phyloP scores from a whole-genome alignment of 768 basidiomycete genomes.

The Ephemerocybe angulata region DNA sequence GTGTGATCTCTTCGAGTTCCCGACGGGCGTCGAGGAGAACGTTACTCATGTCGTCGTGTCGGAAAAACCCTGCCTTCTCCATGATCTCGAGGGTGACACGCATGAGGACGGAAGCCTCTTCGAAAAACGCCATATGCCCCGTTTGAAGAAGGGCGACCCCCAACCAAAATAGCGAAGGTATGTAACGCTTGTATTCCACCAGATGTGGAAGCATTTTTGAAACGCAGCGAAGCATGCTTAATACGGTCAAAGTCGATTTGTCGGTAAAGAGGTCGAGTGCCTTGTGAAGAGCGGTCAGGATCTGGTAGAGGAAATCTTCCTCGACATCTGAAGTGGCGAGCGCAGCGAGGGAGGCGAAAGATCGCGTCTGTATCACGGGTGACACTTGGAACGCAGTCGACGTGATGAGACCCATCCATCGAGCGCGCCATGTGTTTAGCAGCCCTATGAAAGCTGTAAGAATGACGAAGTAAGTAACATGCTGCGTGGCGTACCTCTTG shows the following conservation, averaged over 20 bases:
- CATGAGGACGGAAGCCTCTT: conserved; percentile 67
- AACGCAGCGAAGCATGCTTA: conserved; percentile 88
- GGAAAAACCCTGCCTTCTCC: conserved; percentile 56
- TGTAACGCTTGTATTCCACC: conserved; percentile 64
- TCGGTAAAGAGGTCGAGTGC: conserved; percentile 68
- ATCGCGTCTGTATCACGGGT: conserved; percentile 82
- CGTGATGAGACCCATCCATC: conserved; percentile 90
- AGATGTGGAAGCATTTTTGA: conserved; percentile 73
- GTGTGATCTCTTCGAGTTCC: conserved; percentile 62
- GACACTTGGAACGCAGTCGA: conserved; percentile 89
- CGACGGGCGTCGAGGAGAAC: conserved; percentile 63
- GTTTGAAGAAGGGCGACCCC: conserved; percentile 81
- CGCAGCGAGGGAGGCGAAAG: conserved; percentile 79
- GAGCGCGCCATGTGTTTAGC: conserved; percentile 84
- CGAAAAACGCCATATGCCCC: conserved; percentile 65
- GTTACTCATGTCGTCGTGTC: conserved; percentile 45
- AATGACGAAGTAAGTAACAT: background rate
- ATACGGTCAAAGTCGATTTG: conserved; percentile 65
- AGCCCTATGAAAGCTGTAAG: conserved; percentile 44
- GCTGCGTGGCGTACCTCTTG: conserved; percentile 50
- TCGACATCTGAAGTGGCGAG: conserved; percentile 84
- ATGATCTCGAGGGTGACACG: conserved; percentile 62
- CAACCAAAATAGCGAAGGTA: conserved; percentile 80
- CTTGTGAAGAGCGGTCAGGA: conserved; percentile 80
- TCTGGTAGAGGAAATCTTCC: conserved; percentile 91